phyloP scores from a whole-genome alignment of 768 basidiomycete species.

The Coprinopsis marcescibilis region DNA sequence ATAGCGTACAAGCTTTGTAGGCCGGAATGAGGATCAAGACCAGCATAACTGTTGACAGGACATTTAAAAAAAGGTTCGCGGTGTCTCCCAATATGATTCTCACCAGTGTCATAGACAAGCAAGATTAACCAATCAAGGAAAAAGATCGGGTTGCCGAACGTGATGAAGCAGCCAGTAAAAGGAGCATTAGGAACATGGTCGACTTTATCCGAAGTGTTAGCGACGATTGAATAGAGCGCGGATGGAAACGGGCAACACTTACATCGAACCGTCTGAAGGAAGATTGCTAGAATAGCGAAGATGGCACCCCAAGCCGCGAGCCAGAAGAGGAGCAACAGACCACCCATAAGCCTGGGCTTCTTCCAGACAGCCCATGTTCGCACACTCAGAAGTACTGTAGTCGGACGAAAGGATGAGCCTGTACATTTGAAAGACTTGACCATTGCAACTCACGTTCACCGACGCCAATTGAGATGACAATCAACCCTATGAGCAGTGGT shows the following conservation, averaged over 20 bases:
- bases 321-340: constrained; percentile 11
- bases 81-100: background rate
- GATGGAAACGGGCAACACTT: background rate
- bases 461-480: background rate
- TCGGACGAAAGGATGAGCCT: background rate
- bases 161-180: constrained; percentile 17
- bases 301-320: constrained; percentile 12
- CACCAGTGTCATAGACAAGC: constrained; percentile 15
- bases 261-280: constrained; percentile 12
- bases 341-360: constrained; percentile 10
- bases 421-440: background rate
- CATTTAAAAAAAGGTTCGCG: background rate
- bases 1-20: constrained; percentile 13
- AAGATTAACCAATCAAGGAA: constrained; percentile 16
- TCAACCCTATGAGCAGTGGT: too few species aligned
- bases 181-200: constrained; percentile 14
- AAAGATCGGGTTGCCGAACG: constrained; percentile 14
- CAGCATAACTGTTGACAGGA: constrained; percentile 13
- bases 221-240: background rate
- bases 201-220: constrained; percentile 7
- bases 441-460: background rate
- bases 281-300: constrained; percentile 11
- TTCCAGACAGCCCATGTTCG: constrained; percentile 19
- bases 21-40: constrained; percentile 15
- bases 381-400: constrained; percentile 15